Conservation (phyloP, 2,329 filamentous ascomycete genomes). For the Aureobasidium sp. region DNA sequence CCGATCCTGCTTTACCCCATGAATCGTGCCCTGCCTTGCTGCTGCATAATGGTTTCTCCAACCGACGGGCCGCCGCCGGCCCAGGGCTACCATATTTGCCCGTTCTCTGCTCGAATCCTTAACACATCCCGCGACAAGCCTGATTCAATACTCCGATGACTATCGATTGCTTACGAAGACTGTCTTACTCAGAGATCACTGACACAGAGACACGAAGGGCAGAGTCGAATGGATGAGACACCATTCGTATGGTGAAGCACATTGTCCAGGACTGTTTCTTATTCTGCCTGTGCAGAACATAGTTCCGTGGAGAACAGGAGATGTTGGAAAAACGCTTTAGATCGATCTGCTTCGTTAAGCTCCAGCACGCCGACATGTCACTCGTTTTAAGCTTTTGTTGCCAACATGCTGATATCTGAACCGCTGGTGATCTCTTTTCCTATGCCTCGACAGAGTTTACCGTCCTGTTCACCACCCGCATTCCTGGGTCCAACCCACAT, state of each 20-base stretch:
- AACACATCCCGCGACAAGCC: background rate
- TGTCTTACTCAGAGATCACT: background rate
- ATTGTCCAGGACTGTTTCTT: background rate
- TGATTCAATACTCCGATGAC: background rate
- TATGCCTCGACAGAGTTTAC: background rate
- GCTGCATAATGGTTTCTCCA: background rate
- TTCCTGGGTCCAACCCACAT: background rate
- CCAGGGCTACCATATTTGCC: background rate
- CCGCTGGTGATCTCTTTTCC: background rate
- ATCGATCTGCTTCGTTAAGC: background rate
- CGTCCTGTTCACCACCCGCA: constrained; percentile 8
- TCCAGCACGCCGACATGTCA: background rate
- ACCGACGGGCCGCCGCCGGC: background rate
- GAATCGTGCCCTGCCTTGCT: background rate
- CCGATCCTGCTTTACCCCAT: background rate
- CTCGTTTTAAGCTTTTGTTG: background rate
- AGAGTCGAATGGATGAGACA: background rate
- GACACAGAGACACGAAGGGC: background rate
- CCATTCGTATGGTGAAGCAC: background rate
- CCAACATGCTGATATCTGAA: background rate
- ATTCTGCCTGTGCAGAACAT: background rate
- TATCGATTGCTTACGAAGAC: background rate
- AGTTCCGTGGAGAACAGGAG: background rate
- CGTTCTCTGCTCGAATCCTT: background rate
- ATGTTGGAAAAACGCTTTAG: background rate